Base-by-base conservation (phyloP, 768 basidiomycete species). In the Tricholoma furcatifolium region DNA sequence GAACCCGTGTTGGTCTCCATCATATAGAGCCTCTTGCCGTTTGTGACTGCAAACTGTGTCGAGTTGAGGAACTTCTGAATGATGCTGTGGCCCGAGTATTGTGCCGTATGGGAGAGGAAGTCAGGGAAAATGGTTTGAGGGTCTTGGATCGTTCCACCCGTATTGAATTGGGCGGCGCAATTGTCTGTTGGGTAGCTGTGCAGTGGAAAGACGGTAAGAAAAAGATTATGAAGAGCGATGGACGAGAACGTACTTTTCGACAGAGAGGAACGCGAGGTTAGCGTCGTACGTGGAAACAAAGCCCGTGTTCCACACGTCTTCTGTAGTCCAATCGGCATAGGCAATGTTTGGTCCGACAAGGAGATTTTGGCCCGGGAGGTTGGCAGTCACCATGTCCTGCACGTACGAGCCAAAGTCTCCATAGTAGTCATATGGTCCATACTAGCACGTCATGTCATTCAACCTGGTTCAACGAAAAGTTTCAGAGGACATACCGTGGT, bases 1-100 rank as follows among this genome's bases (percentile, higher is more conserved):
- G 80, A 82, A 1, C 83, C 85, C 0, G 82, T 81, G 61, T 87
- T 87, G 10, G 83, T 86, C 66, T 89, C 87, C 56, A 87, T 76
- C 84, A 88, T 85, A 45, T 85, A 57, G 31, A 87, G 65, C 21
- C 74, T 74, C 56, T 79, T 76, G 1, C 66, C 64, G 23, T 68
- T 68, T 0, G 61, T 62, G 50, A 73, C 70, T 0, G 82, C 81
- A 12, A 73, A 72, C 45, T 55, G 56, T 0, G 81, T 74, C 1
- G 81, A 78, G 49, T 72, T 75, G 15, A 83, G 58, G 65, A 88
- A 91, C 9, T 71, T 70, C 0, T 60, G 54, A 14, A 85, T 76
- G 31, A 91, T 69, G n/a, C 53, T 63, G 47, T 72, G 67, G 0
- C 79, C 80, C 38, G 51, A 53, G 20, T 18, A 53, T 23, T 36